Evolutionary conservation across 2,329 filamentous ascomycete species (phyloP).

Genomic region (Xylaria sp.): DNA sequence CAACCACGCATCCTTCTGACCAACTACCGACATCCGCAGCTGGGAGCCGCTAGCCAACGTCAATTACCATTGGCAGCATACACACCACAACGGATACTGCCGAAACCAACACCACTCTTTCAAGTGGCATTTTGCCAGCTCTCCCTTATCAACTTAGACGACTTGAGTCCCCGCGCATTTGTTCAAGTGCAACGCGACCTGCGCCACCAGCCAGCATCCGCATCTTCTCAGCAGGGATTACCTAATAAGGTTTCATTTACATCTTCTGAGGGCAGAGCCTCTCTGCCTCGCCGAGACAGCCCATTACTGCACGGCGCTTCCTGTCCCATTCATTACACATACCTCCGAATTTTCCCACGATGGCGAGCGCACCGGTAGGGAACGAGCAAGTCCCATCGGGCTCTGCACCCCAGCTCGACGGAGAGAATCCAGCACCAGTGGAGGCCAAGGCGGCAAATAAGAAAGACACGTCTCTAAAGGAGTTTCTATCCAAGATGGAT

Average conservation of each 20-base stretch:
- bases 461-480: conserved; percentile 91
- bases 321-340: background rate
- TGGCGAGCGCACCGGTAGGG: conserved; percentile 47
- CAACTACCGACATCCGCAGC: conserved; percentile 2
- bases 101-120: background rate
- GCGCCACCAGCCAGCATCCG: conserved; percentile 9
- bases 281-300: background rate
- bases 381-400: conserved; percentile 47
- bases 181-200: conserved; percentile 22
- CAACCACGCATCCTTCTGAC: conserved; percentile 15
- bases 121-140: background rate
- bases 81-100: background rate
- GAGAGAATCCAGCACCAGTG: conserved; percentile 34
- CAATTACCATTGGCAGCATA: conserved; percentile 1
- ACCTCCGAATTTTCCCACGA: conserved; percentile 24
- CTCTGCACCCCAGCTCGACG: conserved; percentile 44
- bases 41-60: background rate
- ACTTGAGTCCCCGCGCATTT: conserved; percentile 5
- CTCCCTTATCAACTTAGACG: background rate
- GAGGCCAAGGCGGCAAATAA: conserved; percentile 78
- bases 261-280: background rate
- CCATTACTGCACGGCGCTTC: background rate
- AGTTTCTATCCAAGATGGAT: conserved; percentile 96
- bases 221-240: background rate
- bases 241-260: background rate